Evolutionary conservation across 1,284 basidiomycete genomes (phyloP).

Genomic region (Ganoderma lucidum): DNA sequence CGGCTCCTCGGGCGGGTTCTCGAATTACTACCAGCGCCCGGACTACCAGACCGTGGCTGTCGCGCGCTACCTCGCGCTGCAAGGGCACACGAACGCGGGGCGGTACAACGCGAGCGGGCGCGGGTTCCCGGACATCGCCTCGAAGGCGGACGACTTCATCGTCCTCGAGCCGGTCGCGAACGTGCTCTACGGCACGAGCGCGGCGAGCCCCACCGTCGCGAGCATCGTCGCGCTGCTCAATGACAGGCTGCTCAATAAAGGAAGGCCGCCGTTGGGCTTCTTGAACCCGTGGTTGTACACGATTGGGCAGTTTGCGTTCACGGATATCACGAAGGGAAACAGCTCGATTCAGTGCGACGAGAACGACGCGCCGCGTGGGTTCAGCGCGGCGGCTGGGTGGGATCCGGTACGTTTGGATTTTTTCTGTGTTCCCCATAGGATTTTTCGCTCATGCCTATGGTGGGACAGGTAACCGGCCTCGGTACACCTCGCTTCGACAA

Average conservation of each 20-base stretch:
- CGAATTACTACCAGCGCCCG: conserved; percentile 51
- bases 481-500: conserved; percentile 28
- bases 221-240: conserved; percentile 63
- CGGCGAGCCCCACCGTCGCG: conserved; percentile 59
- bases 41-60: conserved; percentile 48
- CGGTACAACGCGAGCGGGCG: conserved; percentile 41
- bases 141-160: conserved; percentile 40
- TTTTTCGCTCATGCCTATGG: neutral
- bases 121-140: conserved; percentile 44
- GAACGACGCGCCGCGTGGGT: conserved; percentile 45
- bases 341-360: conserved; percentile 38
- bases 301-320: conserved; percentile 31
- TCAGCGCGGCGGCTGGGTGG: conserved; percentile 51
- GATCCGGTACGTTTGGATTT: conserved; percentile 46
- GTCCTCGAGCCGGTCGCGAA: conserved; percentile 48
- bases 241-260: conserved; percentile 51
- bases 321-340: conserved; percentile 37
- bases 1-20: conserved; percentile 71
- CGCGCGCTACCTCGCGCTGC: conserved; percentile 36
- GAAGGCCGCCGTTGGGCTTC: conserved; percentile 53
- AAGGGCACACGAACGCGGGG: conserved; percentile 41
- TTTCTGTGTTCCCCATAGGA: neutral
- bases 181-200: conserved; percentile 56
- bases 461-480: conserved; percentile 24
- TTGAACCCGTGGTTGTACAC: conserved; percentile 54